Base-by-base conservation (phyloP, 1,284 basidiomycete species). In the Ceratobasidium theobromae region DNA sequence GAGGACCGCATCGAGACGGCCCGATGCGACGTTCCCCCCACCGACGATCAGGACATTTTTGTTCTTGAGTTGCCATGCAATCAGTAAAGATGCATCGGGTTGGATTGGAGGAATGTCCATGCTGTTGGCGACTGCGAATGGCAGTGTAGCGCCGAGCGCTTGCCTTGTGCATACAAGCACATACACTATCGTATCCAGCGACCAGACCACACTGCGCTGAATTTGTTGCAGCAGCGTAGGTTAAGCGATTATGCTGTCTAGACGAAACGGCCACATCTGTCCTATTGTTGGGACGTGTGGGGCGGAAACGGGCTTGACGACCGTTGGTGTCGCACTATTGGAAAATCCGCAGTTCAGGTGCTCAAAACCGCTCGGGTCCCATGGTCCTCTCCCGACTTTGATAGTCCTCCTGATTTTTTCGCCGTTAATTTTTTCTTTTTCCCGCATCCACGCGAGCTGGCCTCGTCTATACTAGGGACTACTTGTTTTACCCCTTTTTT, bases 1-100 rank as follows among this genome's bases (percentile, higher is more conserved):
- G 72, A 91, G 82, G 72, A 89, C 82, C 65, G 86, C 86, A 70
- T 87, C 83, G 69, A 93, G 82, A 69, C 92, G 85, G 60, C 89
- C 85, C 1, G 86, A 89, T 38, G 89, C 93, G 49, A 96, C 88
- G 69, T 89, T 86, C 48, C 93, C 94, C n/a, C 93, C 93, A 62
- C 96, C 92, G 69, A 96, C 84, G 72, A 95, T 83, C 71, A 97
- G 86, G 21, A 95, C 92, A 49, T 80, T 80, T 74, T 88, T 91
- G 70, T 82, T 79, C 71, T 88, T 89, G 75, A 96, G 86, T 75
- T 93, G 88, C 86, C 92, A 93, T 28, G 96, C 95, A 68, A 94
- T 78, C 48, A 93, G 80, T 53, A 98, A 83, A 5, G 93, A 91
- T 4, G 85, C 86, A 32, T 87, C 85, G 1, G 77, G 76, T 32